Evolutionary conservation across 2,329 filamentous ascomycete genomes (phyloP), one percentile per base, ranked within the genome.

Genomic region (Emergomyces orientalis): DNA sequence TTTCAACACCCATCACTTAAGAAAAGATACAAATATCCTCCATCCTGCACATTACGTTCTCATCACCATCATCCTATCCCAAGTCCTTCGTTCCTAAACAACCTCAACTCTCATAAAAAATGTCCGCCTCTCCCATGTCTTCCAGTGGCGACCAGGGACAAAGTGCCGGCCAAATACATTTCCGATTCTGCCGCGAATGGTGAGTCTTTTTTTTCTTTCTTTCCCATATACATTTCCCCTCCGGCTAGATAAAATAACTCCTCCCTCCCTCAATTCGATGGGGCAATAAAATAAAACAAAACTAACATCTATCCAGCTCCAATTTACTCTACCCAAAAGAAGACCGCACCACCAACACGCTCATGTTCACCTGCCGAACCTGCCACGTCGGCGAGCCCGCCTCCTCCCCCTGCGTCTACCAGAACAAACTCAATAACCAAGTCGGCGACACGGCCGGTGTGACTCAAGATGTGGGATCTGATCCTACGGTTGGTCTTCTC

Each of bases 291-390:
- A n/a, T 59, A 55, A 41, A 62, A 55, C 25, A 25, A 68, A 65
- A 68, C 72, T 71, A 63, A 72, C 64, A 4, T 8, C 19, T 19
- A 49, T 49, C 30, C 54, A 89, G 87, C 80, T 96, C 92, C 71
- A 99, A 99, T 82, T 89, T 99, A 84, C 83, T 99, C 62, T 97
- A 97, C 74, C 94, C 94, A 59, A 94, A 95, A 78, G 95, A 99
- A 81, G 91, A 99, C 77, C 86, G 88, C 66, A 82, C 87, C 65
- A 86, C 86, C 65, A 90, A 90, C 79, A 88, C 87, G 71, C 87
- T 99, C 69, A 88, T 96, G 81, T 99, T 95, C 78, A 91, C 90
- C 67, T 99, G 94, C 82, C 90, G 93, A 70, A 97, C 92, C 63
- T 99, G 94, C 80, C 88, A 91, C 73, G 96, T 91, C 79, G 90